Base-by-base conservation (phyloP, 2,329 filamentous ascomycete genomes). In the Arthroderma sp. region DNA sequence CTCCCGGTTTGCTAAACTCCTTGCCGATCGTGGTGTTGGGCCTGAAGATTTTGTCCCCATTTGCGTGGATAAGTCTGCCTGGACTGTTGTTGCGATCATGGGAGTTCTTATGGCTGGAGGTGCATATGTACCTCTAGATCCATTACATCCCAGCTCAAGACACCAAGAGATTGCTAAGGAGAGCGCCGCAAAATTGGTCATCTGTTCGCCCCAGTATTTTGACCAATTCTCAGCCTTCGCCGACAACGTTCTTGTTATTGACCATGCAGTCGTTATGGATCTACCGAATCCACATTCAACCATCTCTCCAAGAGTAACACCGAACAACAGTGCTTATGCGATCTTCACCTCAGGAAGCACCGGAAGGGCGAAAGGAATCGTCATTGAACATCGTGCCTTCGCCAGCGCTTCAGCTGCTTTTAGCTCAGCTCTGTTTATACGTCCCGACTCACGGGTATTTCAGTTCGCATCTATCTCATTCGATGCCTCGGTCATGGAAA, bases 321-420 rank as follows among this genome's bases (percentile, higher is more conserved):
- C 60, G 5, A 35, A 52, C 28, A 60, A 61, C 28, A 67, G 87
- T 1, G 84, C 87, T 3, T 94, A 94, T 66, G 81, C 87, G n/a
- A 84, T 94, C 0, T 94, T 87, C 67, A 94, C 88, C 0, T 90
- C 87, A 23, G 89, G 89, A 2, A 91, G 85, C 38, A 94, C 88
- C 0, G 89, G 88, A 0, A 76, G 75, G 1, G 88, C 88, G 0
- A 94, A 95, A 66, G 88, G 88, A 2, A 85, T 95, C 4, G 77
- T 87, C 2, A 80, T 95, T 17, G 88, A 86, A 0, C 85, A 91
- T 62, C 74, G 79, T 38, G 93, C 89, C 63, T 79, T 95, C 47
- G 74, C 85, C 56, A 87, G 85, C 67, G 91, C 94, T 39, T 61
- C 59, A n/a, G 57, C 57, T 25, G 52, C 55, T n/a, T 59, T 56